Percentiles rank a stretch among this genome's conserved stretches.
Evolutionary conservation across 441 rosid genomes (phyloP).

Genomic region (Syzygium syzygioides): DNA sequence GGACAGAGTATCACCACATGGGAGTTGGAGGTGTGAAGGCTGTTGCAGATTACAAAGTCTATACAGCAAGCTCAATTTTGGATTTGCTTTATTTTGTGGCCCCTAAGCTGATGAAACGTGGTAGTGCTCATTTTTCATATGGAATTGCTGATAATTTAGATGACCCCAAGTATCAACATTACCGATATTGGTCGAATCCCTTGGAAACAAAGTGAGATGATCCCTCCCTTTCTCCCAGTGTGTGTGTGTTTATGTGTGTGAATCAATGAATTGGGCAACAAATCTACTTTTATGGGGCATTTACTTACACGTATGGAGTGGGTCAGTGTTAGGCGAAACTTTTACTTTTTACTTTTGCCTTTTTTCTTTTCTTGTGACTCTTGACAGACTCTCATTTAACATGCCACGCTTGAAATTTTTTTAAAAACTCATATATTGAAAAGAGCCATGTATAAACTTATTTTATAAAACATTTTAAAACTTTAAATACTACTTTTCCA

Average conservation of each 20-base stretch:
- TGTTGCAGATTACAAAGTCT: slow-evolving; percentile 71
- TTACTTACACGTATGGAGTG: neutral
- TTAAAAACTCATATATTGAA: neutral
- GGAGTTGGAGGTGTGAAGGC: slow-evolving; percentile 80
- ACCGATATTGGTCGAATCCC: slow-evolving; percentile 94
- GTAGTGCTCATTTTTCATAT: slow-evolving; percentile 84
- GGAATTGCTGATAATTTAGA: slow-evolving; percentile 93
- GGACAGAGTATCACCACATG: slow-evolving; percentile 99
- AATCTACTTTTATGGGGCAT: neutral
- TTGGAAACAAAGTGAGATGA: slow-evolving; percentile 76
- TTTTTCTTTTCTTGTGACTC: neutral
- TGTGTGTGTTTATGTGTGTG: neutral
- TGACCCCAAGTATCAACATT: slow-evolving; percentile 75
- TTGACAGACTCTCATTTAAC: neutral
- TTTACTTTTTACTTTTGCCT: neutral
- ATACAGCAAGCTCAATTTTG: slow-evolving; percentile 54
- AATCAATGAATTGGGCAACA: neutral
- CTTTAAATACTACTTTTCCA: neutral
- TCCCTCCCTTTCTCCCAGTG: neutral
- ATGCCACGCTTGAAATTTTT: neutral
- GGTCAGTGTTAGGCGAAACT: neutral
- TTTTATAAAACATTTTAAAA: neutral
- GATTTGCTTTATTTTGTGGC: slow-evolving; percentile 85
- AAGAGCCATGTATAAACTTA: neutral
- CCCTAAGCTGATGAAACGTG: slow-evolving; percentile 95